Evolutionary conservation across 1,284 basidiomycete species (phyloP).

Genomic region (Puccinia horiana): DNA sequence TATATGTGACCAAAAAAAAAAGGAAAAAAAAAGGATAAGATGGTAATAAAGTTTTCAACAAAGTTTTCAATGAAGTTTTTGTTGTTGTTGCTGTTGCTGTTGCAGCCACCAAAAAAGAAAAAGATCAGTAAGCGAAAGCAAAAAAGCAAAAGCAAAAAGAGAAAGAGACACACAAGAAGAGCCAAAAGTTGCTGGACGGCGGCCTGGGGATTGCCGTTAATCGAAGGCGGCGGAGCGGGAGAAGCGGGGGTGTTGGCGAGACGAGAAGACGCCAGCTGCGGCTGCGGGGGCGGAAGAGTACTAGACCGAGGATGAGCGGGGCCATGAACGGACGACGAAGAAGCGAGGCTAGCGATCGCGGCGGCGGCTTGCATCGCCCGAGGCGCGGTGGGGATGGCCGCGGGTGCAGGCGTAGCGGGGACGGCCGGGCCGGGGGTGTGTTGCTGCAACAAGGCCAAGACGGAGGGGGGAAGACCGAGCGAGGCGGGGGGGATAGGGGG

Average conservation of each 20-base stretch:
- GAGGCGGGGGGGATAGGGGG: neutral
- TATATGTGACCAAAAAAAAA: no score
- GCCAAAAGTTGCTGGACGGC: slow-evolving; percentile 47
- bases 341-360: neutral
- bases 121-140: neutral
- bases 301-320: neutral
- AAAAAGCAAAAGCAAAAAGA: neutral
- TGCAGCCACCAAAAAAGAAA: neutral
- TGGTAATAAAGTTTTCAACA: no score
- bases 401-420: neutral
- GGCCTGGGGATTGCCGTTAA: neutral
- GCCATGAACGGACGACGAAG: neutral
- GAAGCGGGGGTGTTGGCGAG: neutral
- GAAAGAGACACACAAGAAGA: slow-evolving; percentile 21
- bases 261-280: neutral
- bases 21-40: no score
- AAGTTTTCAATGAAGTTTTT: neutral
- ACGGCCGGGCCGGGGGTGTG: neutral
- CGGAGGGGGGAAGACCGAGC: neutral
- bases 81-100: slow-evolving; percentile 9
- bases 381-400: slow-evolving; percentile 27
- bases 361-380: slow-evolving; percentile 35
- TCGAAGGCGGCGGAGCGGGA: neutral
- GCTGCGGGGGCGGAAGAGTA: neutral
- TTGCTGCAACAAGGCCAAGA: slow-evolving; percentile 12